Evolutionary conservation across 2,329 filamentous ascomycete genomes (phyloP).

Genomic region (Ascochyta lentis): DNA sequence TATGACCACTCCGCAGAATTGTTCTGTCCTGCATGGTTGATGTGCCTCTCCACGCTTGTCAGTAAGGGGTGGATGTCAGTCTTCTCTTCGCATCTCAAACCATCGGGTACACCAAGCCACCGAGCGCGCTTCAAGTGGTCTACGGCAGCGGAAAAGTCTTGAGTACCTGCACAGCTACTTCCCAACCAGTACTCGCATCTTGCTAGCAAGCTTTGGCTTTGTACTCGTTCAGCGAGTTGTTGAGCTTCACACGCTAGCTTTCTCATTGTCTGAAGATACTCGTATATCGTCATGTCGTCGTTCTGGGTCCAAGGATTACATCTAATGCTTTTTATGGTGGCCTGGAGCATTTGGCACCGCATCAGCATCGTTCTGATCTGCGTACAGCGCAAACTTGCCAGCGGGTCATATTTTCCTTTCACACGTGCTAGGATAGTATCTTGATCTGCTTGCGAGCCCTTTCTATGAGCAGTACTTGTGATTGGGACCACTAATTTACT

Average conservation of each 20-base stretch:
- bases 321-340: constrained; percentile 2
- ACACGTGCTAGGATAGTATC: background rate
- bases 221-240: constrained; percentile 13
- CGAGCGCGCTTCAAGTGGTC: constrained; percentile 19
- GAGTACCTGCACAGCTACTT: constrained; percentile 16
- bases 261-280: constrained; percentile 9
- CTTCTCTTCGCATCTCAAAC: background rate
- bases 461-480: background rate
- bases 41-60: background rate
- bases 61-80: background rate
- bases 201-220: constrained; percentile 21
- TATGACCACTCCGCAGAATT: background rate
- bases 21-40: background rate
- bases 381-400: background rate
- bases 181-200: constrained; percentile 32
- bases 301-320: background rate
- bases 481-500: background rate
- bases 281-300: background rate
- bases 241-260: constrained; percentile 14
- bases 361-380: constrained; percentile 19
- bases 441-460: background rate
- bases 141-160: constrained; percentile 15
- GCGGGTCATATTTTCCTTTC: background rate
- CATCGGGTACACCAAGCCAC: background rate
- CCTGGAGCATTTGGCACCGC: constrained; percentile 23